These are phyloP conservation scores for Neospora caninum DNA, from an alignment of 169 alveolate species.

Conservation along the genomic window DNA sequence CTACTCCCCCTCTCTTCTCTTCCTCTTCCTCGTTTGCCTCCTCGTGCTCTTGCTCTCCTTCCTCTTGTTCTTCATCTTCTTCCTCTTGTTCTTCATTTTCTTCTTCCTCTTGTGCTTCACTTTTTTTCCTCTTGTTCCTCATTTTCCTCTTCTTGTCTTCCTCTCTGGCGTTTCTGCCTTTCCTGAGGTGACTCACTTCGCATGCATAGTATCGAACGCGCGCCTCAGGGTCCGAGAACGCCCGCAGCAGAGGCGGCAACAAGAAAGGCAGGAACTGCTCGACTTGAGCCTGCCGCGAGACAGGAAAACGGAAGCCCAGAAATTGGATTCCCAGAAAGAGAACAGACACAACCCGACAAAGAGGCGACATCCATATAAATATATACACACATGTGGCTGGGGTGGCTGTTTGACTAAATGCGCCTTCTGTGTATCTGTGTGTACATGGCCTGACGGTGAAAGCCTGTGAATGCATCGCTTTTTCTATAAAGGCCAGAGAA, in stretches of 20 bases:
- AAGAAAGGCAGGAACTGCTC: constrained; percentile 38
- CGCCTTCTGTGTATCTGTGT: too few relatives aligned
- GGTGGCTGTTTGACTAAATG: too few relatives aligned
- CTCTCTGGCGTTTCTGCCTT: background rate
- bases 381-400: too few relatives aligned
- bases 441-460: too few relatives aligned
- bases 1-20: too few relatives aligned
- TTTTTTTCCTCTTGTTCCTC: background rate
- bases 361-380: too few relatives aligned
- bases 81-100: background rate
- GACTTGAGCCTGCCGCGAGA: background rate
- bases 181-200: constrained; percentile 53
- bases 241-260: constrained; percentile 61
- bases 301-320: background rate
- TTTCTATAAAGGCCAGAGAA: too few relatives aligned
- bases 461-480: too few relatives aligned
- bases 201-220: constrained; percentile 73
- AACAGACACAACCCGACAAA: too few relatives aligned
- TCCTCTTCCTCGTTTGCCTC: background rate
- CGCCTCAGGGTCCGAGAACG: constrained; percentile 66
- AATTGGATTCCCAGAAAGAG: too few relatives aligned
- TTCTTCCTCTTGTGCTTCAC: background rate
- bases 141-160: background rate
- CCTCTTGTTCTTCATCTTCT: background rate
- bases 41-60: background rate